Evolutionary conservation across 179 eudicot species (phyloP), one percentile per base, ranked within the genome.

Genomic region (Pouteria campechiana): DNA sequence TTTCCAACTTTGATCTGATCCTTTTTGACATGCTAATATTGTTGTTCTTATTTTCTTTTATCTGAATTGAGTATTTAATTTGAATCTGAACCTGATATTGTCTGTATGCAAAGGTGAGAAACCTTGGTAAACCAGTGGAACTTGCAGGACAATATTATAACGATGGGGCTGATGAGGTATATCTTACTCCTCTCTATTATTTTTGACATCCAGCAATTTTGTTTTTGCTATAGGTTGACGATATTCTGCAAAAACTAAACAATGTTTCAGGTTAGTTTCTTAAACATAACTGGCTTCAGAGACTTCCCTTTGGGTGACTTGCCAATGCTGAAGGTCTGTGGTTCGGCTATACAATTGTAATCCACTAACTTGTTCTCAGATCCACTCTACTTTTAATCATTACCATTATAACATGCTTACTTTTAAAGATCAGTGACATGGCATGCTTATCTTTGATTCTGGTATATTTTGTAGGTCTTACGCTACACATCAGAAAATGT

Each of bases 121-220:
- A 90, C 71, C 88, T 87, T 49, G 99, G 99, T 48, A 90, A 82
- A 75, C 96, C 99, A 25, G 99, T 90, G 39, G 99, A 87, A 45
- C 99, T 90, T 60, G 96, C 99, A 48, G 77, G 79, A 43, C 82
- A 79, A 57, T 90, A 90, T 50, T 90, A 90, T 53, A 63, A 40
- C 53, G 99, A 90, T 67, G 99, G 99, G 31, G 99, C 99, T 57
- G 99, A 90, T 73, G 99, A 90, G 99, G 99, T 87, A 73, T 50
- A 55, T 12, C 58, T 28, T 49, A 28, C n/a, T n/a, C n/a, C n/a
- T n/a, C n/a, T n/a, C n/a, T n/a, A n/a, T n/a, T n/a, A 8, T 30
- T 28, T 53, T 45, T 42, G 24, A 39, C 25, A 25, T 22, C 29
- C 39, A 11, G 10, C 16, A 22, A 39, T 7, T 47, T 34, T 52